These are phyloP conservation scores for Tothia fuscella DNA, from an alignment of 2,329 filamentous ascomycete species.

Conservation along the genomic window DNA sequence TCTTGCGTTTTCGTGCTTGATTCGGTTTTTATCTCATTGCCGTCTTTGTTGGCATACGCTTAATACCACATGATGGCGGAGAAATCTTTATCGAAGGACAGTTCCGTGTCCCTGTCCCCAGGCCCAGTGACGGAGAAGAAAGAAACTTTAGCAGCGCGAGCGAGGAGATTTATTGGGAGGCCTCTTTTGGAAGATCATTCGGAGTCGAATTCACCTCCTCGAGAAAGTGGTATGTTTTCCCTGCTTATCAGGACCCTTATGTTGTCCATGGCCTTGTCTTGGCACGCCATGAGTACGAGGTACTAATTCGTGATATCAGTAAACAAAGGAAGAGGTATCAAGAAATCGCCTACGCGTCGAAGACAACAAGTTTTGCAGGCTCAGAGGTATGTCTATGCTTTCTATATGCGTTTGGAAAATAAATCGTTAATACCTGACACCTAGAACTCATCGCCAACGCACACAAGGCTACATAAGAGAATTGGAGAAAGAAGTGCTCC, in stretches of 20 bases:
- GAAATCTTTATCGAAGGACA: too few relatives aligned
- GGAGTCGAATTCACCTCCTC: neutral
- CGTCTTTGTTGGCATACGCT: too few relatives aligned
- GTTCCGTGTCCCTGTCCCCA: too few relatives aligned
- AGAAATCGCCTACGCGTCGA: constrained; percentile 2
- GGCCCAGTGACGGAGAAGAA: too few relatives aligned
- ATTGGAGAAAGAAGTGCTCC: constrained; percentile 9
- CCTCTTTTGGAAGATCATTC: neutral
- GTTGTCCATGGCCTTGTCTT: too few relatives aligned
- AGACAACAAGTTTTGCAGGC: constrained; percentile 7
- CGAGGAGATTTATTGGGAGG: constrained; percentile 6
- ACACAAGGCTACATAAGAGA: constrained; percentile 10
- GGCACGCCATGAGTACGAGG: too few relatives aligned
- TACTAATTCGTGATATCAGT: neutral
- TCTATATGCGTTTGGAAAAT: too few relatives aligned
- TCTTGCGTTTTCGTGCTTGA: too few relatives aligned
- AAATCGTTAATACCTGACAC: neutral
- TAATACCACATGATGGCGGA: too few relatives aligned
- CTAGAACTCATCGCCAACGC: constrained; percentile 9
- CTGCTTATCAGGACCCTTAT: neutral
- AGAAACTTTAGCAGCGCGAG: constrained; percentile 6
- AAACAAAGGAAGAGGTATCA: neutral
- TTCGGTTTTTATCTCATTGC: too few relatives aligned
- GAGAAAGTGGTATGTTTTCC: neutral
- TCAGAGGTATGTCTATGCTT: neutral